Evolutionary conservation across 2,329 filamentous ascomycete genomes (phyloP), one percentile per base, ranked within the genome.

Genomic region (Aschersonia sp.): DNA sequence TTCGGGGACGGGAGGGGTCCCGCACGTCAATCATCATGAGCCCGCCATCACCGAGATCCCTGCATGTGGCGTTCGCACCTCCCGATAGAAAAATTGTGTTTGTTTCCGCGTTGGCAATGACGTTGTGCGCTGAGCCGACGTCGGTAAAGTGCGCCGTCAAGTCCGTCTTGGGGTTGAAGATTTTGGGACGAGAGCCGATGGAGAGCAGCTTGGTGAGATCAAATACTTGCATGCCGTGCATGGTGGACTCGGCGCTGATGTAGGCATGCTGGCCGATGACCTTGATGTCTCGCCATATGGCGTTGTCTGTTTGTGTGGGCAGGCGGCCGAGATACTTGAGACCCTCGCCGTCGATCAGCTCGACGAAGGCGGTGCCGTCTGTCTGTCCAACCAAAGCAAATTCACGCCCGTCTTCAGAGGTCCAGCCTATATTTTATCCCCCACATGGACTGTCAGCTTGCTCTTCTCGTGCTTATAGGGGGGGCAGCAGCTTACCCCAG

Each of bases 151-250:
- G 60, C 5, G 60, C 61, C 0, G 61, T 60, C 7, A 67, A 55
- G 48, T 66, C 64, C 30, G 47, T 51, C 31, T 50, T 43, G n/a
- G 52, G 56, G 58, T 49, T 55, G 49, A 62, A 67, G 5, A 50
- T 55, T 52, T 50, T 55, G 42, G 58, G 64, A 4, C 11, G 40
- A 7, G 70, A 60, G 6, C 40, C 40, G 43, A 73, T 54, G 30
- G 59, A 58, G 33, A 71, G 57, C 4, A 78, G 66, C 64, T 62
- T 79, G 52, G 64, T 72, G 64, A 80, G 67, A 54, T 82, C 77
- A 49, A 82, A 82, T 57, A 82, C 73, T 59, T 82, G 78, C n/a
- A 82, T 68, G 29, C 75, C 73, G 53, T 81, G 78, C 41, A 62
- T 59, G 6, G 58, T 55, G 1, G 74, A 71, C 53, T 70, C 67